Percentiles rank a stretch among this genome's conserved stretches.
Evolutionary conservation across 768 basidiomycete genomes (phyloP).

Genomic region (Lactarius deliciosus): DNA sequence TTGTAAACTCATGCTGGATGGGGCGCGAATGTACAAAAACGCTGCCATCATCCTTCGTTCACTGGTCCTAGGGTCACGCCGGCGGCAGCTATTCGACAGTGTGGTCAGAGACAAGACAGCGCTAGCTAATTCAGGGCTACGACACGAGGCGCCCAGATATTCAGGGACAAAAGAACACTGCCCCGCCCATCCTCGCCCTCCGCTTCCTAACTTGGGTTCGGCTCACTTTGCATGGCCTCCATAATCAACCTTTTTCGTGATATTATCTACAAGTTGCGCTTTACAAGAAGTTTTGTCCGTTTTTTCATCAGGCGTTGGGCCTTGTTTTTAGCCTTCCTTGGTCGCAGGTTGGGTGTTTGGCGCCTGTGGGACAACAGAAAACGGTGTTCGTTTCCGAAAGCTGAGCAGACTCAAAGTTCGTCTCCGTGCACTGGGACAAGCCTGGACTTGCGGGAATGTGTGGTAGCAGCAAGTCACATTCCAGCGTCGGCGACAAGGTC

Average conservation of each 20-base stretch:
- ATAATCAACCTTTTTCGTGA: constrained; percentile 2
- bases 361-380: background rate
- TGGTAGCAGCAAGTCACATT: background rate
- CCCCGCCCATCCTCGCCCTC: background rate
- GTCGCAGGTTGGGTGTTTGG: constrained; percentile 8
- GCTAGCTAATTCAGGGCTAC: background rate
- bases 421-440: background rate
- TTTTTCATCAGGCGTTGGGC: background rate
- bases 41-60: background rate
- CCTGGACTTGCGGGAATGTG: background rate
- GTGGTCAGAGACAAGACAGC: background rate
- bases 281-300: background rate
- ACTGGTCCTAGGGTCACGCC: background rate
- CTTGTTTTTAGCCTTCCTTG: constrained; percentile 7
- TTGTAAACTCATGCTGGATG: background rate
- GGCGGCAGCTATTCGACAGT: background rate
- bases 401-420: background rate
- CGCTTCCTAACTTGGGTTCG: background rate
- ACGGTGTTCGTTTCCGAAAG: background rate
- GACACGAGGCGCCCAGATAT: background rate
- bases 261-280: constrained; percentile 5
- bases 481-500: constrained; percentile 4
- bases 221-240: constrained; percentile 7
- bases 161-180: background rate
- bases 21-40: background rate